Base-by-base conservation (phyloP, 83 land plant genomes). In the Diphasiastrum complanatum region DNA sequence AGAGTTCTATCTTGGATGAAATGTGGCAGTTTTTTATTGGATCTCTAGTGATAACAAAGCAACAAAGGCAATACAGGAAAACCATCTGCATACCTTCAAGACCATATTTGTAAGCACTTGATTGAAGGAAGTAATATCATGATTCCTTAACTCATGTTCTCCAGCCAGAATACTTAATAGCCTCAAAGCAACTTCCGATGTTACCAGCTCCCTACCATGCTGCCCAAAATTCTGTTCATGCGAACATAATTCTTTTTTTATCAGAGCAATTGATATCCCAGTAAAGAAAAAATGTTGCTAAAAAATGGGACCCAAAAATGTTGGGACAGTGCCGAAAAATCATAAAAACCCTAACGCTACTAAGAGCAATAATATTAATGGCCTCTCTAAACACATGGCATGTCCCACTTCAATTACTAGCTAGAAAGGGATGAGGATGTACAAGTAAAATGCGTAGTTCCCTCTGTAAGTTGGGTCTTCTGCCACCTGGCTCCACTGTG, bases 151-250 rank as follows among this genome's bases (percentile, higher is more conserved):
- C 12, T 51, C 58, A 19, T 78, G 66, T 43, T 95, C 96, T 41
- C 70, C 84, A 47, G 82, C 77, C 36, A 95, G 65, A 26, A 82
- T 61, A 10, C 64, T 63, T 32, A 95, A 75, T 20, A 95, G 62
- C 58, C 84, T 47, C 43, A 89, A 62, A n/a, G 96, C 99, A 63
- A 95, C 80, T 57, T 95, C 99, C 32, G 93, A 67, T n/a, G 99
- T 85, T 43, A 95, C 82, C 28, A 92, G 82, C 72, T 92, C 98
- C 58, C 98, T 81, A 4, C 91, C 98, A 71, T 92, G 98, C 79
- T 92, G 91, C 24, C 98, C 98, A 72, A 92, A 92, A 76, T 76
- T 85, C 91, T 89, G 81, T 19, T 23, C 73, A 82, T 74, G 67
- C 71, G 74, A 83, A 75, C 75, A 53, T 79, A 72, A 73, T 51